Percentiles rank a stretch among this genome's conserved stretches.
Evolutionary conservation across 2,329 filamentous ascomycete species (phyloP).

Genomic region (Colletotrichum tamarilloi): DNA sequence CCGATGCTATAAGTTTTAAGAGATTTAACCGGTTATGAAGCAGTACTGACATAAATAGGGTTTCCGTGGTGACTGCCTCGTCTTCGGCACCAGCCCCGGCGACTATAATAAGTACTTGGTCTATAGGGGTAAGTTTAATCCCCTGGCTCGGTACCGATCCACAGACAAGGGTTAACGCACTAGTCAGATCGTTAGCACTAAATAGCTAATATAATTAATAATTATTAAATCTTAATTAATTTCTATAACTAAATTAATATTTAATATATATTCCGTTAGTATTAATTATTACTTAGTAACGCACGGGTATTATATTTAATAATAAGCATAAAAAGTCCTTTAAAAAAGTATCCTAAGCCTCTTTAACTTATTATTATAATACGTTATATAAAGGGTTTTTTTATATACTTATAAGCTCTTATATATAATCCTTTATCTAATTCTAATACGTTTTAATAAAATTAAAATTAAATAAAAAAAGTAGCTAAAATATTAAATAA

Average conservation of each 20-base stretch:
- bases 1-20: background rate
- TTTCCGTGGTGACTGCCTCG: conserved; percentile 28
- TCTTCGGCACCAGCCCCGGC: conserved; percentile 20
- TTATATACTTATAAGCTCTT: background rate
- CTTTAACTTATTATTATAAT: background rate
- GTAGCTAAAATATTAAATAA: background rate
- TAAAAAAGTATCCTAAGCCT: background rate
- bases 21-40: too few species aligned
- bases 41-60: conserved; percentile 1
- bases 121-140: too few species aligned
- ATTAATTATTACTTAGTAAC: background rate
- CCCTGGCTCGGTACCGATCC: too few species aligned
- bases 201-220: too few species aligned
- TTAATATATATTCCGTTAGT: too few species aligned
- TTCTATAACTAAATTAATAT: too few species aligned
- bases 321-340: background rate
- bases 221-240: too few species aligned
- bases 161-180: too few species aligned
- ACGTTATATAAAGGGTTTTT: background rate
- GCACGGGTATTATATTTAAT: background rate
- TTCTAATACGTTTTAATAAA: background rate
- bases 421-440: conserved; percentile 7
- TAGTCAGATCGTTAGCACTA: too few species aligned
- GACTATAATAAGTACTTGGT: conserved; percentile 4
- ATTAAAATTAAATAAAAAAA: background rate